A percentile compares a stretch with the other conserved stretches of the same genome.
Evolutionary conservation across 2,329 filamentous ascomycete genomes (phyloP).

Genomic region (Periconia sp.): DNA sequence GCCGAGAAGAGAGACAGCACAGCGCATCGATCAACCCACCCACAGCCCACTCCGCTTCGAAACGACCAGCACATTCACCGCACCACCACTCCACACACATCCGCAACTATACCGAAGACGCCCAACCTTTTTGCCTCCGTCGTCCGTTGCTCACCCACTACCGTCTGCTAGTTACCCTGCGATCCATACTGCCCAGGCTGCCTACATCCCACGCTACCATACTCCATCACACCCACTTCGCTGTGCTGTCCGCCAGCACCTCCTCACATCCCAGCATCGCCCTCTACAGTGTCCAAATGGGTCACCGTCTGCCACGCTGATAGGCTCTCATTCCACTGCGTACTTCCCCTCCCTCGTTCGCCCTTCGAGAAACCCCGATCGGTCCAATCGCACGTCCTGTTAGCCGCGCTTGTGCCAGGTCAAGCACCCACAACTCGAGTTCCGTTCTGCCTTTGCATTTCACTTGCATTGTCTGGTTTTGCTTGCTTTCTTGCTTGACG

Average conservation of each 20-base stretch:
- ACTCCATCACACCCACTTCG: background rate
- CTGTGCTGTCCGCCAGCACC: background rate
- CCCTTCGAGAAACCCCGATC: slow-evolving; percentile 8
- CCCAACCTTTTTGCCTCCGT: background rate
- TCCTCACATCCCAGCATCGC: slow-evolving; percentile 1
- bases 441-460: slow-evolving; percentile 5
- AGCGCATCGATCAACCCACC: slow-evolving; percentile 14
- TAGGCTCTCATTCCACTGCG: slow-evolving; percentile 29
- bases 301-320: slow-evolving; percentile 29
- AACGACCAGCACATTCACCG: background rate
- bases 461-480: slow-evolving; percentile 1
- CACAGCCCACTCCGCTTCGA: background rate
- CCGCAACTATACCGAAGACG: background rate
- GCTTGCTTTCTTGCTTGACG: background rate
- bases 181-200: background rate
- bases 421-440: background rate
- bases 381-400: slow-evolving; percentile 31
- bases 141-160: background rate
- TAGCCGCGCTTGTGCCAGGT: slow-evolving; percentile 21
- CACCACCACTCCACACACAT: background rate
- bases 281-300: slow-evolving; percentile 18
- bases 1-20: background rate
- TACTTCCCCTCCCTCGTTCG: background rate
- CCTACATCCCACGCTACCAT: background rate
- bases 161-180: background rate